phyloP scores from a whole-genome alignment of 257 asterid species.

The Nicotiana tomentosiformis region DNA sequence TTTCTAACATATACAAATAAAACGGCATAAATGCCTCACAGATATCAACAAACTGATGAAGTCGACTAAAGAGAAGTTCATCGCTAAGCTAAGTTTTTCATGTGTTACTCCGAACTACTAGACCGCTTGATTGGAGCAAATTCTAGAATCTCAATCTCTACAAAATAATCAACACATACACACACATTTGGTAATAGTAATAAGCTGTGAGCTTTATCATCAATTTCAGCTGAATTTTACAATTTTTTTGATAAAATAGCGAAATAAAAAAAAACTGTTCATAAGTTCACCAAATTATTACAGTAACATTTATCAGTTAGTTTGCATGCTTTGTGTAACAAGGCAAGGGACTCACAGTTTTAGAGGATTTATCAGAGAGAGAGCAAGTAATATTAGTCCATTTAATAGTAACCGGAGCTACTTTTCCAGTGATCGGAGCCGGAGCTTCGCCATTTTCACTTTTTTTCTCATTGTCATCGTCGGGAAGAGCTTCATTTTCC shows the following conservation, averaged over 20 bases:
- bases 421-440: conserved; percentile 35
- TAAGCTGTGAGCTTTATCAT: background rate
- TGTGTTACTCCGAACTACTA: background rate
- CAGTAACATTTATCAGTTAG: background rate
- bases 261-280: background rate
- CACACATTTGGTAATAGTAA: background rate
- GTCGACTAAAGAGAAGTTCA: background rate
- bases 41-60: background rate
- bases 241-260: background rate
- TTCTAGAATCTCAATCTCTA: background rate
- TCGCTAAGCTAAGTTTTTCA: background rate
- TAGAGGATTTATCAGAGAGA: conserved; percentile 63
- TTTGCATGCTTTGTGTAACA: background rate
- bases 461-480: conserved; percentile 18
- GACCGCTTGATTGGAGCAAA: background rate
- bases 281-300: background rate
- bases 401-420: conserved; percentile 59
- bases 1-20: background rate
- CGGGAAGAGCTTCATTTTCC: conserved; percentile 30
- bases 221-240: background rate
- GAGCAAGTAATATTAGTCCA: conserved; percentile 80
- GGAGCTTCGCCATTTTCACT: conserved; percentile 24
- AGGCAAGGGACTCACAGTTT: conserved; percentile 34
- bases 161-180: background rate
- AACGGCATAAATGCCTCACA: background rate